A percentile compares a stretch with the other conserved stretches of the same genome.
phyloP scores from a whole-genome alignment of 768 basidiomycete species.

The Psilocybe cyanescens region DNA sequence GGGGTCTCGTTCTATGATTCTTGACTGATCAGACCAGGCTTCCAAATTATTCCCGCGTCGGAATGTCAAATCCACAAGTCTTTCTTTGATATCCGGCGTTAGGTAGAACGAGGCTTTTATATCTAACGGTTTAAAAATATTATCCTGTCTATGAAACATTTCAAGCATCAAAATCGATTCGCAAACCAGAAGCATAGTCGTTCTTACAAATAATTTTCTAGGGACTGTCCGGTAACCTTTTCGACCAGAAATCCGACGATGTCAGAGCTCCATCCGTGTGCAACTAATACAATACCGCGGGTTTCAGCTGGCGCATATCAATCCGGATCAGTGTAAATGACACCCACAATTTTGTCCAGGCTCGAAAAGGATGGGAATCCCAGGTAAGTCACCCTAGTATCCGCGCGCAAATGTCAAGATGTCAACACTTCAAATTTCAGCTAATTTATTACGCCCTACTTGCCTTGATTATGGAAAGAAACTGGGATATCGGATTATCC shows the following conservation, averaged over 20 bases:
- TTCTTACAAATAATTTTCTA: conserved; percentile 33
- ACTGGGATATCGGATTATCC: conserved; percentile 13
- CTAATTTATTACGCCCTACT: conserved; percentile 3
- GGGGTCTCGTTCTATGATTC: conserved; percentile 27
- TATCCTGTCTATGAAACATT: conserved; percentile 23
- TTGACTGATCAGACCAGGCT: conserved; percentile 17
- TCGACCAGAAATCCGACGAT: conserved; percentile 36
- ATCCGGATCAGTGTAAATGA: neutral
- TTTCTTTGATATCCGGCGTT: conserved; percentile 26
- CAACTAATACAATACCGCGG: conserved; percentile 17
- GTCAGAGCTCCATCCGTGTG: conserved; percentile 35
- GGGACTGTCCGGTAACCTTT: conserved; percentile 28
- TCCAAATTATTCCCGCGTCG: conserved; percentile 23
- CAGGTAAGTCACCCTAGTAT: conserved; percentile 27
- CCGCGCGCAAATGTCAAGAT: neutral
- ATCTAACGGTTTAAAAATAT: conserved; percentile 33
- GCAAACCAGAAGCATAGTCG: conserved; percentile 20
- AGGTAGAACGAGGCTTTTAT: conserved; percentile 30
- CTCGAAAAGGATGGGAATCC: conserved; percentile 30
- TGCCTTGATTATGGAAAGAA: conserved; percentile 24
- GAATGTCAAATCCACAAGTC: conserved; percentile 22
- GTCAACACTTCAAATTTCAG: neutral
- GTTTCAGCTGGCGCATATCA: neutral
- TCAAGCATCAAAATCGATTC: neutral
- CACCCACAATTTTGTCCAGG: conserved; percentile 34